These are phyloP conservation scores for Didymella pomorum DNA, from an alignment of 2,329 filamentous ascomycete genomes.

Conservation along the genomic window DNA sequence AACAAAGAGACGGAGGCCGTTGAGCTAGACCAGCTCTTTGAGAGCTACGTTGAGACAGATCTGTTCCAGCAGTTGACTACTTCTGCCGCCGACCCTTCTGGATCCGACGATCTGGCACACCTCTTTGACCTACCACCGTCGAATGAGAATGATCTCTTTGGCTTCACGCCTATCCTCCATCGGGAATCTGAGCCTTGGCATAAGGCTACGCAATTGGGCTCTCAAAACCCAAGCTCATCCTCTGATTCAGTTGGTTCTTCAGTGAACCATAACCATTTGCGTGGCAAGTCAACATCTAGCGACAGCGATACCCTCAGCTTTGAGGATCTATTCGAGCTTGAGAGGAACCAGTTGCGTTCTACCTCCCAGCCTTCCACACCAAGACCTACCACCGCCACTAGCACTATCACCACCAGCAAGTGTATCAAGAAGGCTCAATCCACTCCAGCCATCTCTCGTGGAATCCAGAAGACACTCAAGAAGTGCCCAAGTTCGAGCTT, in stretches of 20 bases:
- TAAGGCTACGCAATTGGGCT: conserved; percentile 60
- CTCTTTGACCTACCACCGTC: conserved; percentile 61
- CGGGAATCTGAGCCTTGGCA: conserved; percentile 62
- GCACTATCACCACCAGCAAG: conserved; percentile 12
- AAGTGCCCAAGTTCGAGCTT: conserved; percentile 36
- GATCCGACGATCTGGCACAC: conserved; percentile 60
- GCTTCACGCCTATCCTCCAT: conserved; percentile 59
- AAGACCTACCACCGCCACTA: conserved; percentile 24
- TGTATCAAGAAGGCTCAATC: conserved; percentile 39
- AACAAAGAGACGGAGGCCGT: conserved; percentile 63
- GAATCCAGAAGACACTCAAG: conserved; percentile 34
- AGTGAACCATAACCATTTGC: conserved; percentile 44
- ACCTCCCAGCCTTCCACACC: conserved; percentile 48
- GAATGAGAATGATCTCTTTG: conserved; percentile 59
- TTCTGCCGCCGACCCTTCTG: conserved; percentile 58
- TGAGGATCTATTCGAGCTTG: conserved; percentile 40
- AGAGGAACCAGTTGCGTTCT: conserved; percentile 37
- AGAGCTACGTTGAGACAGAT: conserved; percentile 68
- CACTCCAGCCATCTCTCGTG: conserved; percentile 32
- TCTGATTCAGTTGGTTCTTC: conserved; percentile 31
- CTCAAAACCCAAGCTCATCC: conserved; percentile 58
- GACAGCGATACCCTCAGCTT: conserved; percentile 46
- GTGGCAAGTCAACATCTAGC: conserved; percentile 42
- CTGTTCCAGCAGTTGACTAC: conserved; percentile 57
- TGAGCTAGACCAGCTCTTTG: conserved; percentile 69